Evolutionary conservation across 345 rosid species (phyloP).

Genomic region (Eucalyptus virginea): DNA sequence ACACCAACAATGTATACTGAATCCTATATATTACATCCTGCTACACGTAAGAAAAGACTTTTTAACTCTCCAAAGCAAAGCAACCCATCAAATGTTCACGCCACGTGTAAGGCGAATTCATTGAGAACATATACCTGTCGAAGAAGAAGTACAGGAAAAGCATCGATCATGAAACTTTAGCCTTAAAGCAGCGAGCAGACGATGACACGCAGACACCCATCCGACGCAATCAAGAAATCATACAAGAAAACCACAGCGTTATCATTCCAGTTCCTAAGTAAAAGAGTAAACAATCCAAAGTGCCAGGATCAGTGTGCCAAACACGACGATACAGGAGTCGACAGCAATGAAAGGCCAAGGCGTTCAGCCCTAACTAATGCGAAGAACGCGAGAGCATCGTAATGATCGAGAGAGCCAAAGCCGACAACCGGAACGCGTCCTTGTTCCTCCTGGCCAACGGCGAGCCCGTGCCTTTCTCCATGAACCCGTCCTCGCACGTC

Average conservation of each 20-base stretch:
- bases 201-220: not conserved
- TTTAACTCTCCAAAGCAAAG: not conserved
- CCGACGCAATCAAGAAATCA: not conserved
- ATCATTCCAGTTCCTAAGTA: not conserved
- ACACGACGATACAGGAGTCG: not conserved
- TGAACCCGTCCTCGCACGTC: conserved; percentile 58
- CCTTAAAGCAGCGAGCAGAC: not conserved
- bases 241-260: not conserved
- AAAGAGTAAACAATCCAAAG: not conserved
- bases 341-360: not conserved
- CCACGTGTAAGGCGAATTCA: not conserved
- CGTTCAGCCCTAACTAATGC: not conserved
- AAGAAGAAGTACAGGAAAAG: not conserved
- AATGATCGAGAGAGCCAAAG: conserved; percentile 37
- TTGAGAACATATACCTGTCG: not conserved
- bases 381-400: not conserved
- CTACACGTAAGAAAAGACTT: not conserved
- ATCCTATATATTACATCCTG: not conserved
- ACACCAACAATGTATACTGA: not conserved
- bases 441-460: conserved; percentile 30
- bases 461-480: conserved; percentile 20
- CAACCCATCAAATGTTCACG: not conserved
- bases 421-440: conserved; percentile 25
- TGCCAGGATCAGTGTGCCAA: not conserved
- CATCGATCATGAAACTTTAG: not conserved